A percentile compares a stretch with the other conserved stretches of the same genome.
These are phyloP conservation scores for Eruca vesicaria DNA, from an alignment of 441 rosid genomes.

Conservation along the genomic window DNA sequence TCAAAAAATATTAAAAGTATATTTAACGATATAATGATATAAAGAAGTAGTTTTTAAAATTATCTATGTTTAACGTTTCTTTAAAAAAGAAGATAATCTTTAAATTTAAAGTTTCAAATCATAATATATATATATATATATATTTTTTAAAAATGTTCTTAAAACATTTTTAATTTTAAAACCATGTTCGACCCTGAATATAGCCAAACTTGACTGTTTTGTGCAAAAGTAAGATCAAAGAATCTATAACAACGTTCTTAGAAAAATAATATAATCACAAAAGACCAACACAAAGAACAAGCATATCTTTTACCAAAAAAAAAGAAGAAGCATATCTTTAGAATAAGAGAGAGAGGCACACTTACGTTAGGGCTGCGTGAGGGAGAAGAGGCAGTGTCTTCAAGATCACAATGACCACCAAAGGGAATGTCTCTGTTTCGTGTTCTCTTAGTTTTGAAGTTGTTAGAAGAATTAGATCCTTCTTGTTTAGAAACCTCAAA, in stretches of 20 bases:
- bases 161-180: too few species aligned
- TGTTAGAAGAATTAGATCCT: neutral
- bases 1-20: too few species aligned
- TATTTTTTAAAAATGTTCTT: too few species aligned
- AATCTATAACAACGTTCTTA: neutral
- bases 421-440: conserved; percentile 30
- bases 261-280: neutral
- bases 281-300: neutral
- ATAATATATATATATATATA: too few species aligned
- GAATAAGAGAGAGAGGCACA: conserved; percentile 4
- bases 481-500: conserved; percentile 8
- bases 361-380: conserved; percentile 34
- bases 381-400: conserved; percentile 41
- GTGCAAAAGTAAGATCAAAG: neutral
- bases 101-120: too few species aligned
- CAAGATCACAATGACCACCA: conserved; percentile 33
- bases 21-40: too few species aligned
- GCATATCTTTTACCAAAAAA: neutral
- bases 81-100: too few species aligned
- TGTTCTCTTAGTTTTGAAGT: conserved; percentile 12
- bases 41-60: too few species aligned
- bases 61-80: too few species aligned
- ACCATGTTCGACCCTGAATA: neutral
- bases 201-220: neutral
- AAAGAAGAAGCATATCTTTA: neutral